A percentile compares a stretch with the other conserved stretches of the same genome.
Conservation (phyloP, 257 asterid species). For the Oldenlandia corymbosa region DNA sequence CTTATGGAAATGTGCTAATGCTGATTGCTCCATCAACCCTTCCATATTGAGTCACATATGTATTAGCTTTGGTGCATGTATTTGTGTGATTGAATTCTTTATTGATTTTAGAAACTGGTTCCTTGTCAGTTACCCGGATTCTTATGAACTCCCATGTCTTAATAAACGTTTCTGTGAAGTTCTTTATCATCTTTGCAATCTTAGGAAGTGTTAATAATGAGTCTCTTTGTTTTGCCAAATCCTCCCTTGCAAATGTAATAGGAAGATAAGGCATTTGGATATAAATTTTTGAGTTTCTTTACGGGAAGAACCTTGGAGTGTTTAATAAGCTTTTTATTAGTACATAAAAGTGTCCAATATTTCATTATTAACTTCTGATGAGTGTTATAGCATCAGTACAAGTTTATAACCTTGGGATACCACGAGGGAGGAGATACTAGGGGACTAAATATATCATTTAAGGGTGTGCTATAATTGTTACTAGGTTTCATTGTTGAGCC, state of each 20-base stretch:
- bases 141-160: neutral
- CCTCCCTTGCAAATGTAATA: too few relatives aligned
- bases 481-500: neutral
- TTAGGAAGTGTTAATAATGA: neutral
- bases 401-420: neutral
- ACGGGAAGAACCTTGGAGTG: too few relatives aligned
- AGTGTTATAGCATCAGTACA: neutral
- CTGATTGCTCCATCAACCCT: neutral
- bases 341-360: too few relatives aligned
- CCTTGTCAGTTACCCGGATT: neutral
- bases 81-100: neutral
- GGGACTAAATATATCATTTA: neutral
- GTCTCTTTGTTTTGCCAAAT: neutral
- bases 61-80: too few relatives aligned
- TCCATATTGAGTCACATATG: neutral
- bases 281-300: too few relatives aligned
- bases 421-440: too few relatives aligned
- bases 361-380: neutral
- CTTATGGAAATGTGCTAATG: neutral
- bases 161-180: neutral
- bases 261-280: neutral
- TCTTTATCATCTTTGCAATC: neutral
- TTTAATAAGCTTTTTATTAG: too few relatives aligned
- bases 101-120: neutral
- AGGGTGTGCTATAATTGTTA: neutral